Evolutionary conservation across 2,329 filamentous ascomycete genomes (phyloP), one percentile per base, ranked within the genome.

Genomic region (Curvularia sp.): DNA sequence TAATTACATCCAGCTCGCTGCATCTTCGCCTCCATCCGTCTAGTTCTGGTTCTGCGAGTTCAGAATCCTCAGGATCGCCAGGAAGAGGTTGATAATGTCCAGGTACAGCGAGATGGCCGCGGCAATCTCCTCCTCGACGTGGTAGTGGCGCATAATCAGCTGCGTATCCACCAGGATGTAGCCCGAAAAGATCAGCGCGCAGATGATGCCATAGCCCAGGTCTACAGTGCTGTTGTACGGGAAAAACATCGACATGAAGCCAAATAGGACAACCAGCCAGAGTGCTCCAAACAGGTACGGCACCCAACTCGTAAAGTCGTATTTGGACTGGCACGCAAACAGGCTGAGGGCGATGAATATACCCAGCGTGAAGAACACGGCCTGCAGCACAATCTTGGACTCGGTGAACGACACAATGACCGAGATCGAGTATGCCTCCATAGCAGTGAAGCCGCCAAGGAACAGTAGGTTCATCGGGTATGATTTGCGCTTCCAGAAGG

Each of bases 131-230:
- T 97, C 94, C 81, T 99, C 95, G 52, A 97, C 92, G 74, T 98
- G 94, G 80, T 97, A 95, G 78, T 97, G 91, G 73, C 93, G 88
- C 86, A 99, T 90, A 62, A 99, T 88, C 69, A 99, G 82, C 83
- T 99, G 95, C 0, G 95, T 99, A 76, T 99, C 95, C 47, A 98
- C 92, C 47, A 99, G 84, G 62, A 99, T 96, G 80, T 99, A 99
- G 7, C 84, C 94, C 49, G 89, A 93, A 83, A 99, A 99, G 74
- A 99, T 87, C 46, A 99, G 81, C 2, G 95, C 94, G 0, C 87
- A 86, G 13, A 93, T 79, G 7, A 89, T 89, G 55, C 93, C 92
- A 72, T 97, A 98, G 61, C 92, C 84, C 53, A 98, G 87, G 80
- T 99, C 94, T 33, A 89, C 82, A 26, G 89, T 93, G 76, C 87